Evolutionary conservation across 1,139 yeast genomes (phyloP).

Genomic region (Scheffersomyces lignicola): DNA sequence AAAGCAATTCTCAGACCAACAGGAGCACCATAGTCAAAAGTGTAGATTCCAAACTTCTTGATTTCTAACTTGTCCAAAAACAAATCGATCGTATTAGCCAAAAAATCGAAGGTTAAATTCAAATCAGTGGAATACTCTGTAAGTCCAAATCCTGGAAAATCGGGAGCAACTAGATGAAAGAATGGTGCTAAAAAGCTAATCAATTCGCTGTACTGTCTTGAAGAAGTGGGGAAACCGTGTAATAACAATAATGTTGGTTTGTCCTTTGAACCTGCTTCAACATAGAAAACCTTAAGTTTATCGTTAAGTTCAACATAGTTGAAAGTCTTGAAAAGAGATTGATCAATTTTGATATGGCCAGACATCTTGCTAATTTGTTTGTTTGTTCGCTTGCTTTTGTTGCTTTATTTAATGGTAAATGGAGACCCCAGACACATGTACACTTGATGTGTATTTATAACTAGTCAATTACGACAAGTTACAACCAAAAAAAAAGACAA

Average conservation of each 20-base stretch:
- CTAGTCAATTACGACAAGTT: too few relatives aligned
- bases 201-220: constrained; percentile 35
- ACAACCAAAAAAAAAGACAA: too few relatives aligned
- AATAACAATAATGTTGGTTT: constrained; percentile 35
- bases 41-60: constrained; percentile 30
- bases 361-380: too few relatives aligned
- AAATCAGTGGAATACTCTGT: constrained; percentile 29
- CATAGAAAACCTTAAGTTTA: constrained; percentile 35
- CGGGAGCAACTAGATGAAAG: constrained; percentile 45
- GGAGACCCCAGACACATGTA: too few relatives aligned
- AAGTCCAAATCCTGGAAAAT: constrained; percentile 44
- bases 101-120: constrained; percentile 28
- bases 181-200: constrained; percentile 33
- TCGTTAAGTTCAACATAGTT: too few relatives aligned
- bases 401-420: too few relatives aligned
- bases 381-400: not conserved
- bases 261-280: constrained; percentile 32
- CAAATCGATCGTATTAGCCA: constrained; percentile 29
- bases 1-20: constrained; percentile 37
- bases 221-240: constrained; percentile 47
- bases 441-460: too few relatives aligned
- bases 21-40: constrained; percentile 48
- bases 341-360: too few relatives aligned
- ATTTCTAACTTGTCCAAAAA: constrained; percentile 30
- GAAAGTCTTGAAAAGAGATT: too few relatives aligned